Evolutionary conservation across 768 basidiomycete species (phyloP), one percentile per base, ranked within the genome.

Genomic region (Albatrellus ellisii): DNA sequence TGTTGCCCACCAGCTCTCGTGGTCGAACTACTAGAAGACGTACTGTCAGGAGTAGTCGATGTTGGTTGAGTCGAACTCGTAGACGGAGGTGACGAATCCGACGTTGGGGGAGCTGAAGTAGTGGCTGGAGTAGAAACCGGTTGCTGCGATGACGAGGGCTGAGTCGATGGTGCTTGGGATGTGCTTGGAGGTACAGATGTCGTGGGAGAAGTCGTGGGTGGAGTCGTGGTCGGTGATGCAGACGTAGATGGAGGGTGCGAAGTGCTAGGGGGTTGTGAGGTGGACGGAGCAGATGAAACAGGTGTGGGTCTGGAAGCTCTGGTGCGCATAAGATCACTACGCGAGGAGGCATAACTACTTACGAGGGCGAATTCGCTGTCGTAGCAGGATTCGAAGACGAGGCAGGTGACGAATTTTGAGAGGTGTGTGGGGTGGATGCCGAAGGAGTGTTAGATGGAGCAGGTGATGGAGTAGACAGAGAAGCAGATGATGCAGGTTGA

Each of bases 101-200:
- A 18, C 14, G 46, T 40, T 25, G 47, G 15, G 5, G 46, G 11
- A 15, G 49, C 33, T 24, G 49, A 35, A 21, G 53, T 32, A n/a
- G 56, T 41, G 14, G 57, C 47, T 6, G 53, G 31, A 6, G 54
- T 17, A 26, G 49, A 33, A 17, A 57, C 43, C 7, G 59, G 53
- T 10, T 45, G n/a, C n/a, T n/a, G 45, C 21, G 50, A 45, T 18
- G 51, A 39, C 3, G 44, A 29, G 38, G 50, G 51, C n/a, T 56
- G 47, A 20, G 52, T 17, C 9, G 52, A 8, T 26, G 49, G 36
- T 22, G 56, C 45, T 11, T 52, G 43, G 15, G 46, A 46, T 9
- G 53, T 41, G 29, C 27, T 21, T 26, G 48, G 15, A n/a, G 59
- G 44, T 26, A 43, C 51, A 42, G 46, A 46, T 6, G 42, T 47